phyloP scores from a whole-genome alignment of 768 basidiomycete genomes.

The Strobilomyces dryophilus region DNA sequence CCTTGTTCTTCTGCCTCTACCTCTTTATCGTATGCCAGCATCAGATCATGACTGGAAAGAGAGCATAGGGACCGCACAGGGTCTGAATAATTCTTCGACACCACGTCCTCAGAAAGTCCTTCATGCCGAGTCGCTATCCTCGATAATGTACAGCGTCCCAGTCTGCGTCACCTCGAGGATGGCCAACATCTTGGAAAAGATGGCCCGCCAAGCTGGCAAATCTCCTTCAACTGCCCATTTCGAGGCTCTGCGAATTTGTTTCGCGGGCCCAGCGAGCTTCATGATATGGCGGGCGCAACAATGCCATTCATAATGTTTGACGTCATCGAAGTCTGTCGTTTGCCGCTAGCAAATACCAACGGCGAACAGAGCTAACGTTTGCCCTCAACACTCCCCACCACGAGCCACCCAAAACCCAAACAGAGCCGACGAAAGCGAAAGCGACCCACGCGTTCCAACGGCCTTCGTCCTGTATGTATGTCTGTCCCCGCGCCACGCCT shows the following conservation, averaged over 20 bases:
- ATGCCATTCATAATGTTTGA: constrained; percentile 11
- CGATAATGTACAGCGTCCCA: constrained; percentile 75
- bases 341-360: neutral
- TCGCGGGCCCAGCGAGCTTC: constrained; percentile 3
- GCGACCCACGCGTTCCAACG: constrained; percentile 64
- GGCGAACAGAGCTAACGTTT: neutral
- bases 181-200: constrained; percentile 62
- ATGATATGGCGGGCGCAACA: constrained; percentile 2
- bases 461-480: constrained; percentile 49
- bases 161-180: constrained; percentile 56
- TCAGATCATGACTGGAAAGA: neutral
- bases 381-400: neutral
- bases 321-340: neutral
- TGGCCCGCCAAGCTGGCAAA: constrained; percentile 46
- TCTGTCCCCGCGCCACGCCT: constrained; percentile 50
- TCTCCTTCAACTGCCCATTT: neutral
- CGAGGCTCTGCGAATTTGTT: too few species aligned
- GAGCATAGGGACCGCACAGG: neutral
- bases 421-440: neutral
- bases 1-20: constrained; percentile 32
- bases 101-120: constrained; percentile 55
- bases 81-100: constrained; percentile 46
- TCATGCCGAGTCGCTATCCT: constrained; percentile 69
- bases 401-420: neutral
- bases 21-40: constrained; percentile 32